Conservation (phyloP, 495 filamentous ascomycete species). For the Neurospora sp. region DNA sequence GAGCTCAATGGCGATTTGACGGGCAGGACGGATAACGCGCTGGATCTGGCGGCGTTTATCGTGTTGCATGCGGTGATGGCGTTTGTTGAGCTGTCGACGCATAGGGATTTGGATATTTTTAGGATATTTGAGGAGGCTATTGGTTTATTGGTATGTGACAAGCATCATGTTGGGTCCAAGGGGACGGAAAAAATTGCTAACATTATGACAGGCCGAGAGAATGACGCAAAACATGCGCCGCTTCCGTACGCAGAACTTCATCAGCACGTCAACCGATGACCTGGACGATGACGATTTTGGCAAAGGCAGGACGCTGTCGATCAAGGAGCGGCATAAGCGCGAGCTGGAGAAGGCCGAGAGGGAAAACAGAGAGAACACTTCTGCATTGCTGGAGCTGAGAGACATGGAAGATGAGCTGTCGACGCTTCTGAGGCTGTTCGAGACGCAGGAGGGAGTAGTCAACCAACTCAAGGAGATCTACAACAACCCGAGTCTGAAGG, state of each 20-base stretch:
- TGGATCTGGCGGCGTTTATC: conserved; percentile 53
- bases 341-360: conserved; percentile 40
- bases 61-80: conserved; percentile 54
- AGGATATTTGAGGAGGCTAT: conserved; percentile 60
- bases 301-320: conserved; percentile 31
- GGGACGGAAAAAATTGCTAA: neutral
- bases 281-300: conserved; percentile 37
- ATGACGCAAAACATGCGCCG: conserved; percentile 54
- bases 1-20: conserved; percentile 60
- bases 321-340: conserved; percentile 40
- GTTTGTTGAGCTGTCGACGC: conserved; percentile 46
- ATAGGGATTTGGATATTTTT: conserved; percentile 53
- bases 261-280: conserved; percentile 33
- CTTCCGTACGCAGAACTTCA: conserved; percentile 44
- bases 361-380: conserved; percentile 53
- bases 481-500: conserved; percentile 18
- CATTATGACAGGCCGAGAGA: conserved; percentile 40
- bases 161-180: neutral
- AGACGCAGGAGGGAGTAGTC: conserved; percentile 43
- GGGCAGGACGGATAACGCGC: conserved; percentile 49
- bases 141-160: conserved; percentile 43
- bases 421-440: conserved; percentile 48
- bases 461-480: conserved; percentile 36
- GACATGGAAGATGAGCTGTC: conserved; percentile 59
- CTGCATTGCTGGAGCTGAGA: conserved; percentile 52